Evolutionary conservation across 2,329 filamentous ascomycete species (phyloP), one percentile per base, ranked within the genome.

Genomic region (Stenocarpella maydis): DNA sequence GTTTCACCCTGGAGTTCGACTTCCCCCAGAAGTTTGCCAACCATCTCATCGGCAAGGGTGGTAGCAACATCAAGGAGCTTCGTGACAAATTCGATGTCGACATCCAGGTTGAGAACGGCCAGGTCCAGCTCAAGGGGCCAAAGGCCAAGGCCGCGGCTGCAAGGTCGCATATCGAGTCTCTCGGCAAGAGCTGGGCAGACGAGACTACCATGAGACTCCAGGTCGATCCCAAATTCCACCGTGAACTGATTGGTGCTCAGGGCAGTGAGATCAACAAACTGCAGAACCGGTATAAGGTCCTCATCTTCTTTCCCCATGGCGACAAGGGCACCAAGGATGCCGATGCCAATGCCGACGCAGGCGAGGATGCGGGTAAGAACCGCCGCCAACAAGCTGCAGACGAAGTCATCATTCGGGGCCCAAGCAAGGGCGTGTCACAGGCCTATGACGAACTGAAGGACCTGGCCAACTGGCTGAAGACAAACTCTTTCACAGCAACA

Each of bases 21-120:
- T 99, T 97, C 83, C 95, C 95, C 9, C 93, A 97, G 78, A 97
- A 97, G 81, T 97, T 90, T 77, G 94, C 95, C 72, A 97, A 97
- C 80, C 92, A 97, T 78, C 87, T 92, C 2, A 90, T 91, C 75
- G 90, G 90, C 65, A 91, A 91, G 79, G 86, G 88, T 61, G 90
- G 89, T 21, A 89, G 88, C 80, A 87, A 90, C 76, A 90, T 91
- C 75, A 85, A 85, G 67, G 89, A 91, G 74, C 82, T 92, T 45
- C 86, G 88, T 55, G 90, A 91, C 72, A 87, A 87, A 72, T 91
- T 90, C 70, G 88, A 91, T 70, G 90, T 91, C 6, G 89, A 91
- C 69, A 91, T 99, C 72, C 94, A 98, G 81, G 91, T 98, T 47
- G 91, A 97, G 74, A 93, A 98, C 75, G 96, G 96, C 74, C 95